Evolutionary conservation across 2,329 filamentous ascomycete genomes (phyloP), one percentile per base, ranked within the genome.

Genomic region (Fusarium humuli): DNA sequence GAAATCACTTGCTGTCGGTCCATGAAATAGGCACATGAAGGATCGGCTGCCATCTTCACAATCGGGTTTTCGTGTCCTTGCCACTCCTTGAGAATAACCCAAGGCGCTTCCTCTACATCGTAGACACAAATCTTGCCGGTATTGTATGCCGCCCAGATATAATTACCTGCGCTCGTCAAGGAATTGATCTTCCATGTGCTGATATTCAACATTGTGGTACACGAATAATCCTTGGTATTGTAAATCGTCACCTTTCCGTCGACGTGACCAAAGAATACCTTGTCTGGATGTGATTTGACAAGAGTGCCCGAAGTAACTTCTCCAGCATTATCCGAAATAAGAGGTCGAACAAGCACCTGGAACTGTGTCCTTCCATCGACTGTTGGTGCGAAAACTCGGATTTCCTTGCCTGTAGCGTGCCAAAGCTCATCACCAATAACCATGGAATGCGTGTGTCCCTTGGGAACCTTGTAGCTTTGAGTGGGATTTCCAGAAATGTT

Each of bases 221-320:
- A 97, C 1, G 89, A 82, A 77, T 92, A 96, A 74, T 94, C 90
- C 25, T 85, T 86, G 25, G 88, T 88, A 14, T 93, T 95, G 80
- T 97, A 98, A n/a, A 98, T 90, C 63, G 93, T 96, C 58, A 99
- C 89, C 79, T 98, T 98, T 49, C 96, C 96, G 78, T 99, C 96
- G 14, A 88, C 89, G 77, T 99, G 96, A 2, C 96, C 96, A 72
- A 99, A 91, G 79, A 94, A 97, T 3, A 97, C 90, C 67, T 91
- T 90, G 59, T 92, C 92, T 1, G 91, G 90, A 47, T 94, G 88
- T 25, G 90, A 90, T 53, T 88, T 91, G 32, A 97, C 85, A 56
- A 91, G 86, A 4, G 94, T 88, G 7, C 94, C 95, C 1, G 93
- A 93, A 2, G 93, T 97, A 16, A 99, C 90, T 67, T 98, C 95